These are phyloP conservation scores for Fusarium buxicola DNA, from an alignment of 2,329 filamentous ascomycete genomes.

Conservation along the genomic window DNA sequence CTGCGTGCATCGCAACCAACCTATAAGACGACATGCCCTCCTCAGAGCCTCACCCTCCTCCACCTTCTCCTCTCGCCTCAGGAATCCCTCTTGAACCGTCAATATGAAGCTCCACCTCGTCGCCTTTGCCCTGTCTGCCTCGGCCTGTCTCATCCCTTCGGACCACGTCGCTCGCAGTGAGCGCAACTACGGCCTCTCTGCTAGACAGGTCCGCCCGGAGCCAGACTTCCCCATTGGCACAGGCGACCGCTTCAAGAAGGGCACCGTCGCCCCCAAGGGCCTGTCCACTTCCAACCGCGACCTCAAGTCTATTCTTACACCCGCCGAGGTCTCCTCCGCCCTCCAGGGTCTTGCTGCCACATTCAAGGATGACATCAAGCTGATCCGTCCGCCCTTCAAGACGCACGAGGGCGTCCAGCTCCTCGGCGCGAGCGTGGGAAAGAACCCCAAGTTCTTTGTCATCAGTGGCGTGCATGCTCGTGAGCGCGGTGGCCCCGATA, in stretches of 20 bases:
- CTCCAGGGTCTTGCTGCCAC: constrained; percentile 55
- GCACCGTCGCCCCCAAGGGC: constrained; percentile 51
- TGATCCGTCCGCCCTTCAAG: constrained; percentile 57
- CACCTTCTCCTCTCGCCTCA: neutral
- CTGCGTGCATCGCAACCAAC: neutral
- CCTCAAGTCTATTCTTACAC: constrained; percentile 58
- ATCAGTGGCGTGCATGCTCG: constrained; percentile 67
- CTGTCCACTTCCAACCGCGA: constrained; percentile 50
- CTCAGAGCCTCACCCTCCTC: neutral
- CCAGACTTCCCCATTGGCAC: constrained; percentile 54
- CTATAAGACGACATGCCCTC: neutral
- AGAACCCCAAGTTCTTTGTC: constrained; percentile 62
- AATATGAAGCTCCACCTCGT: constrained; percentile 47
- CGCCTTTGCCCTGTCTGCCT: constrained; percentile 40
- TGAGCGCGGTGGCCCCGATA: constrained; percentile 67
- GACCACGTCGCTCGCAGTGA: constrained; percentile 45
- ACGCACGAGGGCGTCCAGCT: constrained; percentile 57
- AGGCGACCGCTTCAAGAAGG: constrained; percentile 57
- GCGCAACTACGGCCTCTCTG: constrained; percentile 20
- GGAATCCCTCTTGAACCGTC: neutral
- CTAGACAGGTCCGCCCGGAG: constrained; percentile 34
- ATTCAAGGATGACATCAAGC: constrained; percentile 52
- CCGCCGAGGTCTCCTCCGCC: constrained; percentile 58
- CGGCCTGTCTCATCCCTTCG: constrained; percentile 54
- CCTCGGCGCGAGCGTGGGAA: constrained; percentile 58